Conservation (phyloP, 805 yeast species). For the Myxozyma sirexii region DNA sequence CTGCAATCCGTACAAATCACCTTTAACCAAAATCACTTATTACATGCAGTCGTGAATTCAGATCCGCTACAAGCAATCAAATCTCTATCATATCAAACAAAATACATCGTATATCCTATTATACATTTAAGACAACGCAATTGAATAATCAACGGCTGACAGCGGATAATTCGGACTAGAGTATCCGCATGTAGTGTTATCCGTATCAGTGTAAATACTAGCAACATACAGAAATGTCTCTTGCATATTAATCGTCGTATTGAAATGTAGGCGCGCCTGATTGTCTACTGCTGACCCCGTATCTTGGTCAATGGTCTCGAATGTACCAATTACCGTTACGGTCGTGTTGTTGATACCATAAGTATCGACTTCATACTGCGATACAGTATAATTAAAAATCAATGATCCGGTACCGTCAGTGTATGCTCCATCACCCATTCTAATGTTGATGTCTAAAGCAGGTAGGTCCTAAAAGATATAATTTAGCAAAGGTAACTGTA, state of each 20-base stretch:
- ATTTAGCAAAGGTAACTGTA: neutral
- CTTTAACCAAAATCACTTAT: no score
- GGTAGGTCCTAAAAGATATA: neutral
- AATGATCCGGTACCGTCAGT: neutral
- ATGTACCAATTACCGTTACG: constrained; percentile 2
- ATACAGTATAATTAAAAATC: neutral
- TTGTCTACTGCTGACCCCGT: neutral
- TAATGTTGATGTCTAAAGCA: neutral
- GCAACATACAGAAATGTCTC: neutral
- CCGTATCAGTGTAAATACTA: neutral
- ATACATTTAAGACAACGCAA: neutral
- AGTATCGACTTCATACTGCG: neutral
- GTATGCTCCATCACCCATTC: neutral
- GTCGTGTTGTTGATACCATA: constrained; percentile 5
- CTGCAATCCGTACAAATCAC: no score
- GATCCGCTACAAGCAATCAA: no score
- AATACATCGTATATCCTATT: no score
- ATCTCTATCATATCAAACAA: no score
- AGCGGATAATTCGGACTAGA: constrained; percentile 2
- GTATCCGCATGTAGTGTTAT: constrained; percentile 4
- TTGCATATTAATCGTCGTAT: neutral
- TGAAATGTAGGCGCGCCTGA: neutral
- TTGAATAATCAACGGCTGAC: neutral
- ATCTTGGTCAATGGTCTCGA: neutral
- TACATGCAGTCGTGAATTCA: no score